Percentiles rank a stretch among this genome's conserved stretches.
phyloP scores from a whole-genome alignment of 1,139 yeast genomes.

The Yamadazyma triangularis region DNA sequence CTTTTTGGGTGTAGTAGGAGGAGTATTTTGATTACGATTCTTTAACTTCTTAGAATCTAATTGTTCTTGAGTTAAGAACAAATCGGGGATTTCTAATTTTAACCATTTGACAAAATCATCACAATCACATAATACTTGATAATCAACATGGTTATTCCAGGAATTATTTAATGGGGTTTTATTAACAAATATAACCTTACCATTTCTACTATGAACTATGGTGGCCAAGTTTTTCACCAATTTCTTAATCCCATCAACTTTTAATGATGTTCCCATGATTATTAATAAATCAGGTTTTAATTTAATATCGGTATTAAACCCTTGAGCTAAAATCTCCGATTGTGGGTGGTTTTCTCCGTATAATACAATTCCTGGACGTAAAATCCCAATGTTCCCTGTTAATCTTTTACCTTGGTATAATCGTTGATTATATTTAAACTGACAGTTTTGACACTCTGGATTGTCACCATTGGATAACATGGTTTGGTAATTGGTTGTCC shows the following conservation, averaged over 20 bases:
- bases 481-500: conserved; percentile 53
- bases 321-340: conserved; percentile 59
- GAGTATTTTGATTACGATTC: conserved; percentile 11
- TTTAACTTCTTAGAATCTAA: conserved; percentile 40
- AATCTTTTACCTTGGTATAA: conserved; percentile 57
- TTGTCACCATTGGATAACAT: conserved; percentile 48
- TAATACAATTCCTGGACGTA: conserved; percentile 71
- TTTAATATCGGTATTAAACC: conserved; percentile 51
- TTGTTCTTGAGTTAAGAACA: conserved; percentile 54
- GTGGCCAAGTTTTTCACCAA: conserved; percentile 58
- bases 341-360: conserved; percentile 81
- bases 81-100: conserved; percentile 49
- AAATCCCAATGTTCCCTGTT: conserved; percentile 54
- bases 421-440: conserved; percentile 48
- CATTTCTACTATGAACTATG: conserved; percentile 52
- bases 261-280: conserved; percentile 73
- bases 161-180: conserved; percentile 41
- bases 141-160: conserved; percentile 63
- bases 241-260: conserved; percentile 68
- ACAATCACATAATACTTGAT: conserved; percentile 74
- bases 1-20: conserved; percentile 20
- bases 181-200: conserved; percentile 62
- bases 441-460: conserved; percentile 64
- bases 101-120: conserved; percentile 69
- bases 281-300: conserved; percentile 60